Conservation (phyloP, 345 rosid species). For the Microthlaspi erraticum region DNA sequence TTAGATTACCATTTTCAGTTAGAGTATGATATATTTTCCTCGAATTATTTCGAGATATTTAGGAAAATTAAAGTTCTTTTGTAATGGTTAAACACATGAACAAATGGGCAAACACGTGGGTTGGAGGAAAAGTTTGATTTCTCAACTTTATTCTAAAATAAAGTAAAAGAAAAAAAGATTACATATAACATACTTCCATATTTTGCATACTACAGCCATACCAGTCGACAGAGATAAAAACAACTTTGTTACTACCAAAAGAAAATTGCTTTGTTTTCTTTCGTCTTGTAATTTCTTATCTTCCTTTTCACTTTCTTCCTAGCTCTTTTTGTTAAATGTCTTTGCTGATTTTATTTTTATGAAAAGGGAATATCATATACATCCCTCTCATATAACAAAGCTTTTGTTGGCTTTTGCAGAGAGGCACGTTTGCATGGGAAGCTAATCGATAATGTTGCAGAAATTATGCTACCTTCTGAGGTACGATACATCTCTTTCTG, state of each 20-base stretch:
- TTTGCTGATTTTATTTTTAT: conserved; percentile 32
- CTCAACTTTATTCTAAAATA: conserved; percentile 33
- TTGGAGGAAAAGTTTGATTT: conserved; percentile 21
- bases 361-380: conserved; percentile 54
- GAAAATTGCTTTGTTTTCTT: conserved; percentile 36
- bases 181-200: conserved; percentile 7
- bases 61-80: conserved; percentile 12
- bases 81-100: conserved; percentile 29
- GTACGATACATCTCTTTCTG: conserved; percentile 53
- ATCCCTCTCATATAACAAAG: conserved; percentile 47
- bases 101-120: conserved; percentile 41
- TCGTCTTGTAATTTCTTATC: conserved; percentile 43
- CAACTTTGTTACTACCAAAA: conserved; percentile 39
- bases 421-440: conserved; percentile 94
- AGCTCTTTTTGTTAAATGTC: conserved; percentile 52
- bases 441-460: conserved; percentile 61
- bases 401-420: conserved; percentile 63
- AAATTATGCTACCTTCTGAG: conserved; percentile 70
- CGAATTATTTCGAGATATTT: background rate
- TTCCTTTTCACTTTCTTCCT: conserved; percentile 45
- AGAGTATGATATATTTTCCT: background rate
- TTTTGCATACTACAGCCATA: conserved; percentile 40
- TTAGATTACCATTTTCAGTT: background rate
- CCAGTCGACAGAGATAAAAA: conserved; percentile 28
- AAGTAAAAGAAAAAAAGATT: conserved; percentile 12